These are phyloP conservation scores for Erythrophleum fordii DNA, from an alignment of 306 rosid species.

Conservation along the genomic window DNA sequence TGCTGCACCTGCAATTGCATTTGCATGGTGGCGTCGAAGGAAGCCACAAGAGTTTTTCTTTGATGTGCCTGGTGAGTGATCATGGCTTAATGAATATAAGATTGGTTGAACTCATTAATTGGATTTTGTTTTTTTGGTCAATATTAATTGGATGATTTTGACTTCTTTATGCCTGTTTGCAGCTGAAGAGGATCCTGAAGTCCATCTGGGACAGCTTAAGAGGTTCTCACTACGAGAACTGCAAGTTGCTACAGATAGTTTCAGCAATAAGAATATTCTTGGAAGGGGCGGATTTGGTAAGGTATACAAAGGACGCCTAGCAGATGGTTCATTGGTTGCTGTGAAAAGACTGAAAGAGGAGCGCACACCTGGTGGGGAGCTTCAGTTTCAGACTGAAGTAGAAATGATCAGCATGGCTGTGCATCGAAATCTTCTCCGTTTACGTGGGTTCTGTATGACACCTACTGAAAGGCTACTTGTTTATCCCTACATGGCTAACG, in stretches of 20 bases:
- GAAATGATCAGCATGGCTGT: conserved; percentile 99
- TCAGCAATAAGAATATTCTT: conserved; percentile 95
- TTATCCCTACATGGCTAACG: conserved; percentile 98
- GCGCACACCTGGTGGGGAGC: conserved; percentile 99
- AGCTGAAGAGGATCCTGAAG: conserved; percentile 99
- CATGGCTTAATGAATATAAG: conserved; percentile 10
- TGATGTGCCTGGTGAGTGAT: conserved; percentile 88
- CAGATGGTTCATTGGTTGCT: conserved; percentile 93
- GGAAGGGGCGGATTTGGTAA: conserved; percentile 99
- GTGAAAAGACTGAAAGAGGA: conserved; percentile 97
- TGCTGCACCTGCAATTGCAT: conserved; percentile 99
- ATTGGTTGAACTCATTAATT: conserved; percentile 20
- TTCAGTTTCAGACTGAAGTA: conserved; percentile 99
- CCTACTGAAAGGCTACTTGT: conserved; percentile 97
- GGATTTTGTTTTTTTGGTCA: neutral
- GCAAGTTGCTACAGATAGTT: conserved; percentile 95
- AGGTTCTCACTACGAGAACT: conserved; percentile 92
- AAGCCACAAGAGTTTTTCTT: conserved; percentile 98
- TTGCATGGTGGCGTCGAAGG: conserved; percentile 99
- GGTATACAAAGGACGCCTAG: conserved; percentile 96
- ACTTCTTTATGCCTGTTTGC: conserved; percentile 39
- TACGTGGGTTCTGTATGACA: conserved; percentile 98
- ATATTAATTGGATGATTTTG: conserved; percentile 28
- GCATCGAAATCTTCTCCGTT: conserved; percentile 93
- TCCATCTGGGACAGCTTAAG: conserved; percentile 97